Evolutionary conservation across 371 early-diverging fungal genomes (phyloP), one percentile per base, ranked within the genome.

Genomic region (Saksenaea oblongispora): DNA sequence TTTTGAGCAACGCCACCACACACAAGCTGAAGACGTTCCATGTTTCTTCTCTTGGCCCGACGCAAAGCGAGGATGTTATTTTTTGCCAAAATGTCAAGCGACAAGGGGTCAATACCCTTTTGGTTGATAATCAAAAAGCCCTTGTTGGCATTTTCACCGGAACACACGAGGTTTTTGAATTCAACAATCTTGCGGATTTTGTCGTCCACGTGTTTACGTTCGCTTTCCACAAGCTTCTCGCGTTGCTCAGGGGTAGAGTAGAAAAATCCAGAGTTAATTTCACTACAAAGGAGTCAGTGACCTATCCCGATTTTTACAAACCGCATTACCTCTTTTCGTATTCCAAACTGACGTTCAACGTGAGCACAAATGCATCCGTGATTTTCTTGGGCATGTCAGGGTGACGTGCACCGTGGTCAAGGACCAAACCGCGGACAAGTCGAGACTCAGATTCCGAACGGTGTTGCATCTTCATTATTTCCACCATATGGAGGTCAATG

Each of bases 391-490:
- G 99, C 99, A 99, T 99, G 69, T 97, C 97, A 31, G 99, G 98
- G 73, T 99, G 99, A 68, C 99, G 89, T 31, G 98, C 98, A 59
- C 99, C 99, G 78, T 99, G 99, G 82, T 99, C 99, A 77, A 99
- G 81, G 26, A 99, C 99, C 42, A 99, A 87, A 54, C 99, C 99
- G 67, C 95, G 91, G 44, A 99, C 91, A 35, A 99, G 85, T 28
- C 91, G 82, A 31, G 98, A 94, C 72, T 99, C 99, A 31, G 90
- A 93, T 34, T 96, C 97, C 51, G 92, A 91, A 71, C 95, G 95
- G 84, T 98, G 98, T 84, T 91, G 90, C 99, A 99, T 99, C 85
- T 98, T 99, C 95, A 99, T 98, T 64, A 99, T 93, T 80, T 99
- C 99, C 4, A 99, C 95, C 99, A 99, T 99, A 72, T 99, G 98